Percentiles rank a stretch among this genome's conserved stretches.
Evolutionary conservation across 495 filamentous ascomycete genomes (phyloP).

Genomic region (Hyaloscypha bicolor): DNA sequence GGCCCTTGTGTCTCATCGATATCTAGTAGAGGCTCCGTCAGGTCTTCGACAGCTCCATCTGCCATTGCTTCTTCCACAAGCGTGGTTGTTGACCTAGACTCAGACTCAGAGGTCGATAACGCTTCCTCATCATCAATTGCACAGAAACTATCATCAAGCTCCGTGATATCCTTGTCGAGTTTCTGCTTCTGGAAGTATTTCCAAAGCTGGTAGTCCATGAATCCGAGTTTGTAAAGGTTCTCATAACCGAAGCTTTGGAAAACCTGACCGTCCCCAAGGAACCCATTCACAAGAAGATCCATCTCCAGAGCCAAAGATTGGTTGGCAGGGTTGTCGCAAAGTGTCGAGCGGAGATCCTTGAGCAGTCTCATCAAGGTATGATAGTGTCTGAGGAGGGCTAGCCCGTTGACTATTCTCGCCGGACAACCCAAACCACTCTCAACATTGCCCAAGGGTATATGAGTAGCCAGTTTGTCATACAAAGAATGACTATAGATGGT

Average conservation of each 20-base stretch:
- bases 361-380: not conserved
- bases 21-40: too few species aligned
- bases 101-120: not conserved
- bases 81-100: too few species aligned
- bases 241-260: conserved; percentile 14
- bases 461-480: not conserved
- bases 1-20: too few species aligned
- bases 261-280: conserved; percentile 7
- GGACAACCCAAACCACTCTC: not conserved
- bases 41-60: too few species aligned
- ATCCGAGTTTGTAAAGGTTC: conserved; percentile 1
- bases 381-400: conserved; percentile 8
- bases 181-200: conserved; percentile 6
- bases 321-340: not conserved
- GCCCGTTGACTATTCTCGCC: conserved; percentile 2
- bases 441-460: not conserved
- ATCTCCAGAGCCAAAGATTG: conserved; percentile 4
- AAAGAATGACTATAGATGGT: conserved; percentile 11
- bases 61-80: too few species aligned
- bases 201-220: conserved; percentile 8
- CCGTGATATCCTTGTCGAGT: not conserved
- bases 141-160: conserved; percentile 2
- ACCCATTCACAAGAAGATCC: conserved; percentile 3
- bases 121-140: conserved; percentile 7
- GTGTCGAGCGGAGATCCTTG: not conserved